These are phyloP conservation scores for Protostelium mycophagum DNA, from an alignment of 78 protist species.

Conservation along the genomic window DNA sequence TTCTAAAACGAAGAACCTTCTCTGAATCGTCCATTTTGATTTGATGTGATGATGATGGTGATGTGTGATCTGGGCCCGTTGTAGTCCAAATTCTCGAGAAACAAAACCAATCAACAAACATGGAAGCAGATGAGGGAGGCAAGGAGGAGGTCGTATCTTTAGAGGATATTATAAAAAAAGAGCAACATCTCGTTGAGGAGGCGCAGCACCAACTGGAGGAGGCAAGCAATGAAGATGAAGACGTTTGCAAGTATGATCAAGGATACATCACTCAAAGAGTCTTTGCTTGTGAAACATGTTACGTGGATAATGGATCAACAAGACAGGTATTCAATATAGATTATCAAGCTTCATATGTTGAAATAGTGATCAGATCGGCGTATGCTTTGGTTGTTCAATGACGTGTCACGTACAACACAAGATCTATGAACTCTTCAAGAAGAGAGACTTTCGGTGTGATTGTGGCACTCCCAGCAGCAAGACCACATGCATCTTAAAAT, in stretches of 20 bases:
- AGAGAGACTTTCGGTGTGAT: constrained; percentile 53
- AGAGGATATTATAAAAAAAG: constrained; percentile 14
- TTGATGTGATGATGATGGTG: too few relatives aligned
- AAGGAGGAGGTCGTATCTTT: neutral
- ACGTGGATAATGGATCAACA: constrained; percentile 4
- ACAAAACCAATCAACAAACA: neutral
- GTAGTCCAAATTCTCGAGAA: neutral
- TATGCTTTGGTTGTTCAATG: constrained; percentile 57
- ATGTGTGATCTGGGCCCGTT: neutral
- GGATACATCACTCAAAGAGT: constrained; percentile 60
- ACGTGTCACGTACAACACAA: constrained; percentile 53
- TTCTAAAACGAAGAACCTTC: neutral
- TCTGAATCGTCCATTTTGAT: neutral
- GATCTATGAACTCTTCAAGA: constrained; percentile 42
- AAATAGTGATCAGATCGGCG: constrained; percentile 24
- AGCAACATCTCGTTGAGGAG: constrained; percentile 34
- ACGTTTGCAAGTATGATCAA: constrained; percentile 42
- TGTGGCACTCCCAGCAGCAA: constrained; percentile 34
- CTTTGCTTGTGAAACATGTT: constrained; percentile 47
- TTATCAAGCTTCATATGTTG: neutral
- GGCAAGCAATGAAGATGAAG: constrained; percentile 40
- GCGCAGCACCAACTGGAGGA: constrained; percentile 44
- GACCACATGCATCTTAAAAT: constrained; percentile 10
- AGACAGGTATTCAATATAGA: neutral
- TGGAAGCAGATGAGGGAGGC: neutral